phyloP scores from a whole-genome alignment of 1,284 basidiomycete genomes.

The Phellinidium pouzarii region DNA sequence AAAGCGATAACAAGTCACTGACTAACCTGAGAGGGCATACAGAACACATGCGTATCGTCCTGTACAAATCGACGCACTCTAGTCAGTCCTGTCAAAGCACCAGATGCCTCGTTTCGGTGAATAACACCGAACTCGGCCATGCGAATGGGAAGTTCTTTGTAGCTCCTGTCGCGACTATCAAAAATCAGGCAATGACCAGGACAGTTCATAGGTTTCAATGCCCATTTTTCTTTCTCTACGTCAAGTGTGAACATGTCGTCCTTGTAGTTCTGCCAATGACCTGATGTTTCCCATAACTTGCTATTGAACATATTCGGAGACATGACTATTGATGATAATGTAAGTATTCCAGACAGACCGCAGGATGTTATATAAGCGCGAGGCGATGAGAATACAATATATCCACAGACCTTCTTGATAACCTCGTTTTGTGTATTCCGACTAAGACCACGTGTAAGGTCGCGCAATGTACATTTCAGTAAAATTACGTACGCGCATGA shows the following conservation, averaged over 20 bases:
- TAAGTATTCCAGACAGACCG: constrained; percentile 1
- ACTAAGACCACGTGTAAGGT: constrained; percentile 30
- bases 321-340: constrained; percentile 63
- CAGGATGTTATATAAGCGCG: no score
- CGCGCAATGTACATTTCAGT: constrained; percentile 11
- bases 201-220: constrained; percentile 98
- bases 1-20: neutral
- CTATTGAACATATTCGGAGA: constrained; percentile 97
- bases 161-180: constrained; percentile 88
- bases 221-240: constrained; percentile 94
- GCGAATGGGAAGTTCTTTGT: constrained; percentile 93
- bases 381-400: constrained; percentile 6
- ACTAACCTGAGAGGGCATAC: constrained; percentile 82
- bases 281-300: constrained; percentile 98
- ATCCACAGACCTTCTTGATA: constrained; percentile 68
- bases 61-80: constrained; percentile 94
- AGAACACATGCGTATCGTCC: constrained; percentile 97
- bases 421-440: constrained; percentile 80
- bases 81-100: constrained; percentile 90
- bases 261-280: constrained; percentile 97
- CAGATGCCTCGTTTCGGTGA: constrained; percentile 95
- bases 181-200: constrained; percentile 98
- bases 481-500: constrained; percentile 69
- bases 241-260: constrained; percentile 97
- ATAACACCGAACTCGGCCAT: constrained; percentile 99